Base-by-base conservation (phyloP, 441 rosid species). In the Bruguiera hainesii region DNA sequence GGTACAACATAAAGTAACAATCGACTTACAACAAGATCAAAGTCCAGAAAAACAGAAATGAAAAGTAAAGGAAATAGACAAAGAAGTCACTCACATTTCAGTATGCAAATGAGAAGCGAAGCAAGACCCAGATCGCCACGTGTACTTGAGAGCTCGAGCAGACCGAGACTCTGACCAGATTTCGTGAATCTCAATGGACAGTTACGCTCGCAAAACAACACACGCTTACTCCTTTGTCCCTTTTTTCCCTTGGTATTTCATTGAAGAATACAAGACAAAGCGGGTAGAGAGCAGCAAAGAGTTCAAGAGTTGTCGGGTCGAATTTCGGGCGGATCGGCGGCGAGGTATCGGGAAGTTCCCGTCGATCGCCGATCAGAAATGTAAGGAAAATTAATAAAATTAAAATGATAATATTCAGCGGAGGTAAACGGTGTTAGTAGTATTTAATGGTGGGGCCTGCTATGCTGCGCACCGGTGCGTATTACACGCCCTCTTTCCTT, bases 361-460 rank as follows among this genome's bases (percentile, higher is more conserved):
- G 87, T 79, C 75, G 78, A 76, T 84, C 87, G 89, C 85, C 86
- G 88, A 84, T 75, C 75, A 61, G 67, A 78, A 66, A 77, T 71
- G 67, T 62, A 70, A 61, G 67, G 68, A 78, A 76, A 72, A 61
- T 81, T 73, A 75, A 70, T 80, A 67, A 71, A 78, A 78, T 66
- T 77, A 76, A 82, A 79, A 80, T 73, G 75, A 68, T 78, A 81
- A 77, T 78, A 81, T 81, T 81, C 78, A 73, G 86, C 72, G 79
- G 74, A 81, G 78, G 92, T 86, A 90, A 93, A 86, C 92, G 85
- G 80, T 74, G 91, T 80, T 87, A 84, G 82, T 86, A 81, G 75
- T 81, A 76, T 79, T 84, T 69, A 83, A 84, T 86, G 73, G 80
- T 78, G 81, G 72, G 56, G 7, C 49, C 51, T 78, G 77, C 90